Evolutionary conservation across 441 rosid genomes (phyloP).

Genomic region (Erodium trifolium): DNA sequence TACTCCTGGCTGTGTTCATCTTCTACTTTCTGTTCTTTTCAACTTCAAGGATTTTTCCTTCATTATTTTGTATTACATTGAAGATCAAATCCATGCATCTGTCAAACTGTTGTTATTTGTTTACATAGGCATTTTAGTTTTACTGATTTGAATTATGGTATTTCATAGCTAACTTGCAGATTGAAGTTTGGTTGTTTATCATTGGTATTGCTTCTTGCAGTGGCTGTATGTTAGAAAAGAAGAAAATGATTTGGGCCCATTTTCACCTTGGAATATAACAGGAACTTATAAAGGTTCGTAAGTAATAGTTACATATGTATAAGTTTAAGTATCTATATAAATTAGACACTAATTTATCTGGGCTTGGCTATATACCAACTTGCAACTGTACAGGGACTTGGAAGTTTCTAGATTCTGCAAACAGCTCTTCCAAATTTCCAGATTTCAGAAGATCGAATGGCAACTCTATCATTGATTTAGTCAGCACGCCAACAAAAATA

Average conservation of each 20-base stretch:
- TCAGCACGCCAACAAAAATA: constrained; percentile 81
- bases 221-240: constrained; percentile 66
- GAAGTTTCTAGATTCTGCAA: constrained; percentile 71
- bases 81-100: not conserved
- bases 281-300: constrained; percentile 93
- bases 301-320: constrained; percentile 10
- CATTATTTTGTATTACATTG: constrained; percentile 2
- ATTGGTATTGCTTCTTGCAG: constrained; percentile 43
- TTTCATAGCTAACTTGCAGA: no score
- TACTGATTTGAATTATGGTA: no score
- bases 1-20: not conserved
- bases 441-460: constrained; percentile 71
- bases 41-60: not conserved
- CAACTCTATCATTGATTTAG: constrained; percentile 69
- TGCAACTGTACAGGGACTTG: constrained; percentile 48
- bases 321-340: not conserved
- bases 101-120: not conserved
- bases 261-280: constrained; percentile 78
- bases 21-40: not conserved
- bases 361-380: not conserved
- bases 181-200: constrained; percentile 11
- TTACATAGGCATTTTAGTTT: not conserved
- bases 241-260: constrained; percentile 57
- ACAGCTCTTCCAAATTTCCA: constrained; percentile 76
- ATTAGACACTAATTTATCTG: constrained; percentile 1